Evolutionary conservation across 169 alveolate species (phyloP), one percentile per base, ranked within the genome.

Genomic region (Plasmodium sp.): DNA sequence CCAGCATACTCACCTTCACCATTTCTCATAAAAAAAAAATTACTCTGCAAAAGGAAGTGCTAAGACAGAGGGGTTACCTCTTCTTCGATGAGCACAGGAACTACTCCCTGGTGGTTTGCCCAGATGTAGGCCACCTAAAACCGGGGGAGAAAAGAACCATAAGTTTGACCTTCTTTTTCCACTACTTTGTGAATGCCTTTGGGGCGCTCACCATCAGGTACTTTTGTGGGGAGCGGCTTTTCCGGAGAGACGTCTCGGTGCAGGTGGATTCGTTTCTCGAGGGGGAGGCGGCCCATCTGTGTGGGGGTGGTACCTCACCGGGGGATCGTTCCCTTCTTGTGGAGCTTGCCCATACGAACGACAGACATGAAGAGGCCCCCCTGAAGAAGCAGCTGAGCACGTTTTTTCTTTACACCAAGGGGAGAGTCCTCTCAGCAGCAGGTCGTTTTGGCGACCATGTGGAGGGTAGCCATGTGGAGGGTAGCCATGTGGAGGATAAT

Each of bases 81-180:
- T 90, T 80, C 73, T 90, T 56, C 73, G 80, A 80, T 51, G 51
- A 67, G 33, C 18, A 80, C 2, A 90, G 67, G 67, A 90, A 90
- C 34, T 80, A 80, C 54, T 27, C 31, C 10, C n/a, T 90, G 18
- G 45, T 90, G 31, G 31, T 90, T 58, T 90, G 54, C 18, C 94
- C 94, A 1, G 67, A 90, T 62, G 51, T 72, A 0, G 94, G 94
- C 3, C 80, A 90, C 74, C 62, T 90, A 62, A 80, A 90, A 18
- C 94, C 94, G 6, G 74, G 62, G 22, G 90, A 48, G 73, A 75
- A 14, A 0, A 80, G 27, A 51, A 43, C 48, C 41, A 80, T 90
- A 39, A 62, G 72, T 0, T 58, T 90, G n/a, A 79, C 83, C n/a
- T 90, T 90, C 41, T 39, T 80, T 16, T 90, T 90, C 41, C 1